Percentiles rank a stretch among this genome's conserved stretches.
Conservation (phyloP, 306 rosid species). For the Quercus dentata region DNA sequence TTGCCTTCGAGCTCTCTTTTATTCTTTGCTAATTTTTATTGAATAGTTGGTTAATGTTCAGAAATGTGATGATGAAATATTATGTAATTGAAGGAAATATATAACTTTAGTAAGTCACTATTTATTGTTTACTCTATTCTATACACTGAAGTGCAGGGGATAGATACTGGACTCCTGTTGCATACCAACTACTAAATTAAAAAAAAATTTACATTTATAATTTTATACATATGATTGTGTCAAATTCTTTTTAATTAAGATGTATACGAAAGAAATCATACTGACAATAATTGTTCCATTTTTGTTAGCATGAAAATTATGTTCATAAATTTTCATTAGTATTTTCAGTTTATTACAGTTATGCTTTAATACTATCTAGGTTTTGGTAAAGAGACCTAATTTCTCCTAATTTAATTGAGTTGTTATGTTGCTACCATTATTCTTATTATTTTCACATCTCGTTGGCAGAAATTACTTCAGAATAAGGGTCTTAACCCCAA, state of each 20-base stretch:
- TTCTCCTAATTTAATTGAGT: conserved; percentile 9
- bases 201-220: background rate
- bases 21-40: background rate
- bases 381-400: background rate
- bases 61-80: conserved; percentile 11
- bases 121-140: background rate
- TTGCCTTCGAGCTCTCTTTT: background rate
- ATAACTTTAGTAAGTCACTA: background rate
- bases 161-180: background rate
- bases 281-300: conserved; percentile 1
- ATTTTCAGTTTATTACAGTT: background rate
- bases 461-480: conserved; percentile 55
- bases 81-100: conserved; percentile 3
- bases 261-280: conserved; percentile 5
- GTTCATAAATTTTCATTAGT: background rate
- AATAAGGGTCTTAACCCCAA: conserved; percentile 53
- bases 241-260: conserved; percentile 12
- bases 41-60: background rate
- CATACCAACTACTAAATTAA: background rate
- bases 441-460: conserved; percentile 14
- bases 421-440: conserved; percentile 6
- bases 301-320: background rate
- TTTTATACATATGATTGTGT: background rate
- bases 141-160: background rate
- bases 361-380: background rate